Evolutionary conservation across 257 asterid species (phyloP).

Genomic region (Solanum bulbocastanum): DNA sequence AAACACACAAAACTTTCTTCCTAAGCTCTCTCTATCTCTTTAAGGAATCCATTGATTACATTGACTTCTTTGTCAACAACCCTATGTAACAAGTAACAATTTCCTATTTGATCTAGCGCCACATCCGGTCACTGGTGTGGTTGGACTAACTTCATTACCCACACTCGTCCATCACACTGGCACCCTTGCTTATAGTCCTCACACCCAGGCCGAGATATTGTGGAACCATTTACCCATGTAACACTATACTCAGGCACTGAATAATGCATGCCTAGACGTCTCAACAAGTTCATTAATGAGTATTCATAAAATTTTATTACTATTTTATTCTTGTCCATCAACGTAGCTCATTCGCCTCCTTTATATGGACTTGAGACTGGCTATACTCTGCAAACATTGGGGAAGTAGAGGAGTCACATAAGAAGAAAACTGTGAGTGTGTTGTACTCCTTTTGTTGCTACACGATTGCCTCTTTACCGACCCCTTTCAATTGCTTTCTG

Average conservation of each 20-base stretch:
- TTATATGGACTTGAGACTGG: background rate
- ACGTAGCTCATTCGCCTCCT: background rate
- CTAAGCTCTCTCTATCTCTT: background rate
- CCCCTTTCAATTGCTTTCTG: background rate
- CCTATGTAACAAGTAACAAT: background rate
- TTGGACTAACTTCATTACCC: background rate
- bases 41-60: background rate
- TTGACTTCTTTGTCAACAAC: background rate
- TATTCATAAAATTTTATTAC: background rate
- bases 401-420: background rate
- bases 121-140: background rate
- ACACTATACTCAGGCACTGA: background rate
- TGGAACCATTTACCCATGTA: background rate
- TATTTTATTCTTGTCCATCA: background rate
- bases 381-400: background rate
- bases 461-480: background rate
- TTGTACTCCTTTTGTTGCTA: background rate
- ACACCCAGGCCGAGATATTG: background rate
- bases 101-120: background rate
- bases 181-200: background rate
- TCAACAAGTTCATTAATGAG: background rate
- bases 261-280: background rate
- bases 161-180: background rate
- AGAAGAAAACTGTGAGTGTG: background rate
- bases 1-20: background rate